Base-by-base conservation (phyloP, 441 rosid genomes). In the Syzygium syzygioides region DNA sequence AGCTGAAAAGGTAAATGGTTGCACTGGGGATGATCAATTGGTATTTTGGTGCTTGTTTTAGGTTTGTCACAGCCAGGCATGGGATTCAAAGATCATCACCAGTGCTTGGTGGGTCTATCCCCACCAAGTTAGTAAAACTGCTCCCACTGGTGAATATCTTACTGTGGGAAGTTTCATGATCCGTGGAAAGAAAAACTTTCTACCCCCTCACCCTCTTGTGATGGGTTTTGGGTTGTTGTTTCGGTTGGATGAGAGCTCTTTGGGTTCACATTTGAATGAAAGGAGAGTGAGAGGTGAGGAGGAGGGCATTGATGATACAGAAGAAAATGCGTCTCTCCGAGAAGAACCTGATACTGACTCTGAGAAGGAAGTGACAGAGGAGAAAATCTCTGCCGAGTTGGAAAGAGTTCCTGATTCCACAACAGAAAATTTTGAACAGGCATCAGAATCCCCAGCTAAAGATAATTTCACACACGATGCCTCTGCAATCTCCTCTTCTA, bases 81-180 rank as follows among this genome's bases (percentile, higher is more conserved):
- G 99, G 99, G 97, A 98, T 92, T 98, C 99, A 48, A 98, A 96
- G 93, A 97, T 98, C 87, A 96, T 98, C 87, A 97, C 99, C 86
- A 97, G 99, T 88, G 99, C 99, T 87, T 98, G 99, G 99, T 98
- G 99, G 99, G 99, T 98, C 80, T 94, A 96, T 91, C 99, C 99
- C 91, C 95, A 94, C 92, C 99, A 98, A 91, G 99, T 98, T 91
- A 98, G 96, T 93, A 98, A 98, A 95, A 97, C 99, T 90, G 99
- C 99, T 89, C 99, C 99, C 56, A 96, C 99, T 12, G 99, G 96
- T 87, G 99, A 98, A 92, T 98, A 98, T 92, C 99, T 98, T 66
- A 98, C 99, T 2, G 98, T 93, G 87, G 99, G 99, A 84, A 98
- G 99, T 95, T 98, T 97, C 96, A 98, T 98, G 99, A 95, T 98